A percentile compares a stretch with the other conserved stretches of the same genome.
Evolutionary conservation across 805 yeast species (phyloP).

Genomic region (Hanseniaspora osmophila): DNA sequence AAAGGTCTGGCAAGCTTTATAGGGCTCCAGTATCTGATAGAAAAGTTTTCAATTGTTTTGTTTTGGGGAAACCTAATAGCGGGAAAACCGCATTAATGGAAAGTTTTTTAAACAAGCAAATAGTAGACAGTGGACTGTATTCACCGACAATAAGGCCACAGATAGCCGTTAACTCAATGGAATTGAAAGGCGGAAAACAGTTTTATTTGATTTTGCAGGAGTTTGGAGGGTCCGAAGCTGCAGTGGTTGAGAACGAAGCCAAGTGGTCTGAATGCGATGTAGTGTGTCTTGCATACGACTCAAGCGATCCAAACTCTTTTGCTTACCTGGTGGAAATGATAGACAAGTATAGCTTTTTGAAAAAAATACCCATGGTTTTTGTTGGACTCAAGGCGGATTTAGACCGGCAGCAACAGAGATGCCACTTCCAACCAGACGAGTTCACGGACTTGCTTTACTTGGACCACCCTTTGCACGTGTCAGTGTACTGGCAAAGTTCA

Average conservation of each 20-base stretch:
- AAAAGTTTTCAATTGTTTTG: conserved; percentile 81
- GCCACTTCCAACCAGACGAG: conserved; percentile 74
- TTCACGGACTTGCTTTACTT: conserved; percentile 53
- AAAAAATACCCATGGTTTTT: conserved; percentile 65
- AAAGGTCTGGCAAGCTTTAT: conserved; percentile 48
- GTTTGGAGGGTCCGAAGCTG: conserved; percentile 73
- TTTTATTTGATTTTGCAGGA: conserved; percentile 86
- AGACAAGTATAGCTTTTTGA: conserved; percentile 39
- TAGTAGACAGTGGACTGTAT: conserved; percentile 31
- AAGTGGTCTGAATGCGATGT: conserved; percentile 82
- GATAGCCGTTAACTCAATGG: conserved; percentile 83
- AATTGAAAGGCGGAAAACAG: conserved; percentile 87
- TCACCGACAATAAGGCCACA: conserved; percentile 74
- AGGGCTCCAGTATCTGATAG: conserved; percentile 65
- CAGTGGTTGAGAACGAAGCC: conserved; percentile 54
- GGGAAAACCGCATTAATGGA: conserved; percentile 82
- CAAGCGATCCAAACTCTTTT: conserved; percentile 91
- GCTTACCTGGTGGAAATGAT: conserved; percentile 66
- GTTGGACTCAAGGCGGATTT: conserved; percentile 92
- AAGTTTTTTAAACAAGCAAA: conserved; percentile 63
- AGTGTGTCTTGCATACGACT: conserved; percentile 78
- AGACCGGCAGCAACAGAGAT: conserved; percentile 88
- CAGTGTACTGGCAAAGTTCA: conserved; percentile 81
- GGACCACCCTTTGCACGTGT: conserved; percentile 79
- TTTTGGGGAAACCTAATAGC: conserved; percentile 71